Evolutionary conservation across 2,329 filamentous ascomycete species (phyloP).

Genomic region (Plenodomus lindquistii): DNA sequence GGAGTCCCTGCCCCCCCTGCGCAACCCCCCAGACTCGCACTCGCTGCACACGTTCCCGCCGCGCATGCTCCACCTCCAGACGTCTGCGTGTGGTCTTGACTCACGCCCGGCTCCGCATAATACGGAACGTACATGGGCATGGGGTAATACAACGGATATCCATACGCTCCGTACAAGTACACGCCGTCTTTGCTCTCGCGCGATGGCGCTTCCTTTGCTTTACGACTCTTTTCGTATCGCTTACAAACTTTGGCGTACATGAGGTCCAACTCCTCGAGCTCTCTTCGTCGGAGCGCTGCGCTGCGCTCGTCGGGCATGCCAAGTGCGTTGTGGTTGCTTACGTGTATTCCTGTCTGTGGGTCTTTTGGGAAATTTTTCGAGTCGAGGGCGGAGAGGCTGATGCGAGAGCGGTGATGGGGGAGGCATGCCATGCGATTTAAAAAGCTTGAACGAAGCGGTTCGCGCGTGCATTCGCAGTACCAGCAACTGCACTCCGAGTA

Average conservation of each 20-base stretch:
- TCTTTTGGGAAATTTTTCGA: conserved; percentile 46
- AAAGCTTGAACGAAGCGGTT: conserved; percentile 51
- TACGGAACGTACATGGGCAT: conserved; percentile 53
- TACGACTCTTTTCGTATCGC: conserved; percentile 40
- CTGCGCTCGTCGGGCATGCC: conserved; percentile 29
- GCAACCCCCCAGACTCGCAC: conserved; percentile 32
- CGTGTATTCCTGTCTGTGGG: conserved; percentile 65
- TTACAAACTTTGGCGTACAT: conserved; percentile 57
- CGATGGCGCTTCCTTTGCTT: conserved; percentile 40
- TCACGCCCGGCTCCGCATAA: conserved; percentile 46
- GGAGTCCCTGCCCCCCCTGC: conserved; percentile 16
- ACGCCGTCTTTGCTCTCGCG: conserved; percentile 32
- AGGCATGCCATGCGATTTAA: conserved; percentile 46
- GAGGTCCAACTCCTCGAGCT: conserved; percentile 52
- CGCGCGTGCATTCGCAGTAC: conserved; percentile 77
- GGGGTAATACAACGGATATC: conserved; percentile 48
- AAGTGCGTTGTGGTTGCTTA: conserved; percentile 74
- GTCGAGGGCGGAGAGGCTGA: conserved; percentile 6
- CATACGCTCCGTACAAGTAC: conserved; percentile 44
- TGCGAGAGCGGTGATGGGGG: conserved; percentile 27
- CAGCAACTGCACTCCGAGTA: conserved; percentile 81
- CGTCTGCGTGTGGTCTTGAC: conserved; percentile 45
- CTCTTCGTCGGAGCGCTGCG: conserved; percentile 16
- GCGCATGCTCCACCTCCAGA: conserved; percentile 53
- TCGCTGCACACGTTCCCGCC: conserved; percentile 54